Evolutionary conservation across 768 basidiomycete species (phyloP).

Genomic region (Boletus fagicola): DNA sequence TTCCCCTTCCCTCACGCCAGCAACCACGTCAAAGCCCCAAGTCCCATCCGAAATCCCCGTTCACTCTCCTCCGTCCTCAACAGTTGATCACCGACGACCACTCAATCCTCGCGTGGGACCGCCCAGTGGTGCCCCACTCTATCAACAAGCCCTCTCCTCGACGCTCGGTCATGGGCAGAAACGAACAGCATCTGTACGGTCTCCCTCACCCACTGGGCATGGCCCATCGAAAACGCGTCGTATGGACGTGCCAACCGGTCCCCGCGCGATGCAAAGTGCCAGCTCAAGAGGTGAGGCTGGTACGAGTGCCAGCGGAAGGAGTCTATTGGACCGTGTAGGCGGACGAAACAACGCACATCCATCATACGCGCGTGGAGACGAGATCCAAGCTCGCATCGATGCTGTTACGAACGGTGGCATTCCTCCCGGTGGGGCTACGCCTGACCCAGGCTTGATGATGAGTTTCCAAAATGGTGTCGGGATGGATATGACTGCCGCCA

Average conservation of each 20-base stretch:
- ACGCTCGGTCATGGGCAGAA: slow-evolving; percentile 55
- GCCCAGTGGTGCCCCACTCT: slow-evolving; percentile 44
- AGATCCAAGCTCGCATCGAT: slow-evolving; percentile 78
- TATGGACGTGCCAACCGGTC: slow-evolving; percentile 78
- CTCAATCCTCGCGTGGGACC: slow-evolving; percentile 45
- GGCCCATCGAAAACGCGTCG: slow-evolving; percentile 71
- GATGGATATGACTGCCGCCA: slow-evolving; percentile 44
- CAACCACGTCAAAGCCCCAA: slow-evolving; percentile 26
- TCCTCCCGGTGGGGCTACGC: slow-evolving; percentile 33
- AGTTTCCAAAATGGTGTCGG: slow-evolving; percentile 43
- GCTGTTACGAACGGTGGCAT: slow-evolving; percentile 61
- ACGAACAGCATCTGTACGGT: slow-evolving; percentile 62
- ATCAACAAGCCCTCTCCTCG: slow-evolving; percentile 79
- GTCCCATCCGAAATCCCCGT: slow-evolving; percentile 31
- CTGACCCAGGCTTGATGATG: slow-evolving; percentile 46
- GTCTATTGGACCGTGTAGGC: slow-evolving; percentile 82
- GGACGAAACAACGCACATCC: slow-evolving; percentile 42
- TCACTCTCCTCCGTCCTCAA: slow-evolving; percentile 19
- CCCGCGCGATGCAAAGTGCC: slow-evolving; percentile 68
- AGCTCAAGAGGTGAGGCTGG: slow-evolving; percentile 17
- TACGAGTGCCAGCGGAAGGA: slow-evolving; percentile 43
- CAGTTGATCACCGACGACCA: slow-evolving; percentile 33
- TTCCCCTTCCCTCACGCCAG: slow-evolving; percentile 22
- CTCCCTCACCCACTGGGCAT: slow-evolving; percentile 58
- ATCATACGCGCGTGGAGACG: slow-evolving; percentile 48